A percentile compares a stretch with the other conserved stretches of the same genome.
Evolutionary conservation across 2,329 filamentous ascomycete species (phyloP).

Genomic region (Fusarium secorum): DNA sequence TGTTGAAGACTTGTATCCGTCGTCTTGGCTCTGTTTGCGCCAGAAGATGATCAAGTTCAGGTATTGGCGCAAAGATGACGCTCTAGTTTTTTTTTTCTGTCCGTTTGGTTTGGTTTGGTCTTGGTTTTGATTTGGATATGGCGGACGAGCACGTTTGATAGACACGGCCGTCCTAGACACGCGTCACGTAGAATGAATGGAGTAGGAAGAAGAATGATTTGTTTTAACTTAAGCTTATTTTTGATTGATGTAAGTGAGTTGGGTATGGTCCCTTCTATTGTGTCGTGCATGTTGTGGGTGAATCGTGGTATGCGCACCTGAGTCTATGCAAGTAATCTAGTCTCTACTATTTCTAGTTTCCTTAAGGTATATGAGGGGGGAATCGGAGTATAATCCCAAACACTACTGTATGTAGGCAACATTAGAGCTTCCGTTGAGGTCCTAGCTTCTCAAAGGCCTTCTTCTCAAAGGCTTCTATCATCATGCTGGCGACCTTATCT

Average conservation of each 20-base stretch:
- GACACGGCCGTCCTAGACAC: conserved; percentile 39
- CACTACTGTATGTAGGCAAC: neutral
- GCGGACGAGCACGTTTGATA: conserved; percentile 39
- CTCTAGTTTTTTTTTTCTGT: conserved; percentile 31
- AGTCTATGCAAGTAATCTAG: neutral
- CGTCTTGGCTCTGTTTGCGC: neutral
- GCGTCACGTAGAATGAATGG: conserved; percentile 38
- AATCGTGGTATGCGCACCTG: neutral
- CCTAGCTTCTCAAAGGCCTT: conserved; percentile 65
- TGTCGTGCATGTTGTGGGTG: neutral
- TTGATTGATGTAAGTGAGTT: neutral
- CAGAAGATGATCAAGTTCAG: conserved; percentile 14
- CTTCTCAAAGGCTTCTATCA: conserved; percentile 94
- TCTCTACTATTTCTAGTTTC: neutral
- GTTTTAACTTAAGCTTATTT: conserved; percentile 16
- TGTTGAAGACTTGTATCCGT: conserved; percentile 2
- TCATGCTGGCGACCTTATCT: conserved; percentile 82
- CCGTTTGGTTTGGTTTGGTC: neutral
- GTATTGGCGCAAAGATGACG: conserved; percentile 38
- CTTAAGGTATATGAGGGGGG: neutral
- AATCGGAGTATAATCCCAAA: neutral
- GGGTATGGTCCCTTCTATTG: neutral
- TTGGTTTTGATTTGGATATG: conserved; percentile 17
- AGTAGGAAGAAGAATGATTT: conserved; percentile 29
- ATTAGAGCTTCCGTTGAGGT: conserved; percentile 22